Conservation (phyloP, 202 grass and related monocot species). For the Setaria italica region DNA sequence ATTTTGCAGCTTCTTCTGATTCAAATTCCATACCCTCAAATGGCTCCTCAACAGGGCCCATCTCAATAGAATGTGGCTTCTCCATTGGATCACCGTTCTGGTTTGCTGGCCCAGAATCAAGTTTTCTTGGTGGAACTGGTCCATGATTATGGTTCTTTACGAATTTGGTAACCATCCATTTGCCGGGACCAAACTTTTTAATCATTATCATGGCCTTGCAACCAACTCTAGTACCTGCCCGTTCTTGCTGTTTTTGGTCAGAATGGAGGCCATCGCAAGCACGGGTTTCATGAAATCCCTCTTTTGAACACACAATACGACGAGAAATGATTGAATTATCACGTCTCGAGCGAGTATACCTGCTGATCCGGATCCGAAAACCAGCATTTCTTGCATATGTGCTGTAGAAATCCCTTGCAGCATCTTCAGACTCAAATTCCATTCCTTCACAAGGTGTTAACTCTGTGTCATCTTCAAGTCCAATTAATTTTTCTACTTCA, state of each 20-base stretch:
- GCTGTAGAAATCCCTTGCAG: constrained; percentile 81
- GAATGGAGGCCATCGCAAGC: constrained; percentile 49
- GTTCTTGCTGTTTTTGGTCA: constrained; percentile 59
- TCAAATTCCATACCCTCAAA: constrained; percentile 95
- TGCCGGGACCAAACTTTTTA: constrained; percentile 66
- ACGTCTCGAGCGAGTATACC: constrained; percentile 73
- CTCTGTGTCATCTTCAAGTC: constrained; percentile 56
- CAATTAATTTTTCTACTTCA: constrained; percentile 53
- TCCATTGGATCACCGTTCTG: constrained; percentile 38
- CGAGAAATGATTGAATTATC: constrained; percentile 93
- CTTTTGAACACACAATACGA: constrained; percentile 91
- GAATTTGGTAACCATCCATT: constrained; percentile 86
- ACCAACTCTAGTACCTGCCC: constrained; percentile 68
- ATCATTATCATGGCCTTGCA: constrained; percentile 88
- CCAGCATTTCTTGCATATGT: constrained; percentile 68
- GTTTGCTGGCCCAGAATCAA: constrained; percentile 40
- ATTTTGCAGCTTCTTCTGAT: constrained; percentile 82
- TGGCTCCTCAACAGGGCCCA: constrained; percentile 50
- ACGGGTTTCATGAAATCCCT: constrained; percentile 74
- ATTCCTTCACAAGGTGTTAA: constrained; percentile 83
- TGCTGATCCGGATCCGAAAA: constrained; percentile 84
- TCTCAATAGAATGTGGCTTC: constrained; percentile 35
- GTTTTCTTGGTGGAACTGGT: constrained; percentile 62
- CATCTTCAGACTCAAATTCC: constrained; percentile 90
- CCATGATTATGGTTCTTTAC: constrained; percentile 86